Percentiles rank a stretch among this genome's conserved stretches.
Evolutionary conservation across 805 yeast genomes (phyloP).

Genomic region (Candida vartiovaarae): DNA sequence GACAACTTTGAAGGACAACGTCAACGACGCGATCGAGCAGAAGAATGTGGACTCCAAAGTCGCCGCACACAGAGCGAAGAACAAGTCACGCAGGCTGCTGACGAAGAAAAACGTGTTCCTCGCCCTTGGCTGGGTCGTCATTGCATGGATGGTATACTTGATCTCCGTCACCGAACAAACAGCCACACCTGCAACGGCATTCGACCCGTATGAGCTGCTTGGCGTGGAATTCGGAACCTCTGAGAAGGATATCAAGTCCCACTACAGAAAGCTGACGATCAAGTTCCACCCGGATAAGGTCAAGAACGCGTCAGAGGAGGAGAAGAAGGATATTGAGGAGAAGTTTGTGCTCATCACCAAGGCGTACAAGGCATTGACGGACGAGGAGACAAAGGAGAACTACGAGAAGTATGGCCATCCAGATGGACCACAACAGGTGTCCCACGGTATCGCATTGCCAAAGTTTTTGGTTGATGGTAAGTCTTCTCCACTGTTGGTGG

Average conservation of each 20-base stretch:
- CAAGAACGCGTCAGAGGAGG: constrained; percentile 49
- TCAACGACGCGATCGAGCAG: constrained; percentile 3
- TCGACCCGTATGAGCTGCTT: constrained; percentile 89
- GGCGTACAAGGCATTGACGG: constrained; percentile 94
- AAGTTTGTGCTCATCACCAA: constrained; percentile 74
- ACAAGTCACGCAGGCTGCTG: constrained; percentile 4
- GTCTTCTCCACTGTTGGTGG: constrained; percentile 57
- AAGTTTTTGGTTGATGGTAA: constrained; percentile 81
- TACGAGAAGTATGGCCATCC: constrained; percentile 91
- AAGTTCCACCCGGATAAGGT: constrained; percentile 93
- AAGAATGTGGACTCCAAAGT: constrained; percentile 6
- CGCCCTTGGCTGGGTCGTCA: constrained; percentile 20
- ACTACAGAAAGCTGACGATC: constrained; percentile 80
- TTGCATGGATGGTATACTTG: constrained; percentile 34
- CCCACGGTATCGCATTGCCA: constrained; percentile 95
- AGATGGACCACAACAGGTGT: constrained; percentile 88
- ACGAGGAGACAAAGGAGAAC: constrained; percentile 76
- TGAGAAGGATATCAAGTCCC: constrained; percentile 72
- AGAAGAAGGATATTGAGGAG: constrained; percentile 55
- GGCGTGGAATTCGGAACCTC: constrained; percentile 62
- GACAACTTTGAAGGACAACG: neutral
- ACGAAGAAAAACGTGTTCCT: constrained; percentile 15
- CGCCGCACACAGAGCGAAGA: constrained; percentile 7
- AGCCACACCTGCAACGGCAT: constrained; percentile 38
- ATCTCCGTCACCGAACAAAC: constrained; percentile 26